phyloP scores from a whole-genome alignment of 768 basidiomycete genomes.

The Omphalotus guepiniiformis region DNA sequence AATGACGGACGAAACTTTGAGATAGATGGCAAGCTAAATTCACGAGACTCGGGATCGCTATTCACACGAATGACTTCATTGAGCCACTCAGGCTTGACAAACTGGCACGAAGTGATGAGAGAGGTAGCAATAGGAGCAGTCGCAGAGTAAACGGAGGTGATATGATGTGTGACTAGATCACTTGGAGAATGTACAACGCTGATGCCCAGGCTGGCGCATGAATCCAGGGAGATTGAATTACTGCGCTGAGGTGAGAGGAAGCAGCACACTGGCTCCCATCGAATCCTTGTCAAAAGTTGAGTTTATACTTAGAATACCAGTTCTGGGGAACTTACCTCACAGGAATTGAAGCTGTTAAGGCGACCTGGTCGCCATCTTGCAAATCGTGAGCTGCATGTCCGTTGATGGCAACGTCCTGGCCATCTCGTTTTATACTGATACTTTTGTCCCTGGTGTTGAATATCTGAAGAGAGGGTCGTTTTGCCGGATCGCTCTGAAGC shows the following conservation, averaged over 20 bases:
- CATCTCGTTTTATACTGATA: constrained; percentile 38
- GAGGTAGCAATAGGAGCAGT: constrained; percentile 50
- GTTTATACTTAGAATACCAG: background rate
- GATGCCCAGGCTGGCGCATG: constrained; percentile 58
- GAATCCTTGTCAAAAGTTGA: constrained; percentile 30
- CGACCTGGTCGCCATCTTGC: constrained; percentile 50
- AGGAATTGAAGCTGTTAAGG: constrained; percentile 36
- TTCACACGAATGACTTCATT: constrained; percentile 52
- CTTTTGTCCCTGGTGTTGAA: constrained; percentile 44
- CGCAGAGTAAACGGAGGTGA: constrained; percentile 47
- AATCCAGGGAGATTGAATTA: constrained; percentile 32
- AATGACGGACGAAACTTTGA: constrained; percentile 59
- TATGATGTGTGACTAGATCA: constrained; percentile 58
- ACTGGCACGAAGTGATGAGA: constrained; percentile 50
- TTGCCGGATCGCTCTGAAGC: constrained; percentile 44
- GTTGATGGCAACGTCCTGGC: constrained; percentile 28
- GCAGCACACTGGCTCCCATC: constrained; percentile 49
- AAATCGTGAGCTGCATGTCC: constrained; percentile 36
- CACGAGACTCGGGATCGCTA: constrained; percentile 28
- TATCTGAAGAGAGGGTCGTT: constrained; percentile 45
- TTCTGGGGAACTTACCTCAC: constrained; percentile 39
- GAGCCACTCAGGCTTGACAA: constrained; percentile 70
- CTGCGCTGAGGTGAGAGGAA: constrained; percentile 36
- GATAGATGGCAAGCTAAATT: constrained; percentile 47
- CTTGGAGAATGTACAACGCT: constrained; percentile 43